Percentiles rank a stretch among this genome's conserved stretches.
Evolutionary conservation across 2,329 filamentous ascomycete genomes (phyloP).

Genomic region (Scedosporium minutisporum): DNA sequence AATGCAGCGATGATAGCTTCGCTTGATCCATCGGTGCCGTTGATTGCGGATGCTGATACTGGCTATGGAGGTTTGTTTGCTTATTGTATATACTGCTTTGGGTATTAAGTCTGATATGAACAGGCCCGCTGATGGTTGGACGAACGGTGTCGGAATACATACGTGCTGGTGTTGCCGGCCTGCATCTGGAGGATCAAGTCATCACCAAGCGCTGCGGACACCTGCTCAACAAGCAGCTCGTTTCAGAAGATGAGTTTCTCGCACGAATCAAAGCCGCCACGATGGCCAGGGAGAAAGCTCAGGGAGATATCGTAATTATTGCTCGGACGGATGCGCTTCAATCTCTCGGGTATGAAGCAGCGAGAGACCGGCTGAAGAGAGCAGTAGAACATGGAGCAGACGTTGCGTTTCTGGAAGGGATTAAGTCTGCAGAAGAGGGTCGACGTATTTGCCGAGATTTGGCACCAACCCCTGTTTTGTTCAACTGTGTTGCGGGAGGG

Average conservation of each 20-base stretch:
- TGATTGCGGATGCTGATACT: conserved; percentile 54
- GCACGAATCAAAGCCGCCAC: conserved; percentile 47
- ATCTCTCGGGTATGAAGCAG: conserved; percentile 45
- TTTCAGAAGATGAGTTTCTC: conserved; percentile 38
- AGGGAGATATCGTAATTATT: conserved; percentile 53
- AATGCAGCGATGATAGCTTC: conserved; percentile 58
- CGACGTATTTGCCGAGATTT: conserved; percentile 34
- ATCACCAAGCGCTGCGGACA: conserved; percentile 58
- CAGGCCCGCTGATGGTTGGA: conserved; percentile 36
- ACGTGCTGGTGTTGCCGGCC: conserved; percentile 43
- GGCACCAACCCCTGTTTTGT: conserved; percentile 38
- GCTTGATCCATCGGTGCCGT: conserved; percentile 41
- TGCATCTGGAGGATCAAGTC: conserved; percentile 57
- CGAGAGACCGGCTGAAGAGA: conserved; percentile 36
- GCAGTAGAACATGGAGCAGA: conserved; percentile 49
- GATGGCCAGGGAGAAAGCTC: conserved; percentile 34
- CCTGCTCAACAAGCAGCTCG: conserved; percentile 50
- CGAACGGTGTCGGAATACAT: conserved; percentile 44
- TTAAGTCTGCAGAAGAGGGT: conserved; percentile 40
- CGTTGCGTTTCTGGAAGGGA: conserved; percentile 50
- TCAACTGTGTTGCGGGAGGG: conserved; percentile 50
- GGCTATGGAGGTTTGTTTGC: conserved; percentile 36
- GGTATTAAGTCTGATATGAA: background rate
- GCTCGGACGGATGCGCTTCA: conserved; percentile 54
- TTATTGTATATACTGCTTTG: background rate